phyloP scores from a whole-genome alignment of 2,329 filamentous ascomycete genomes.

The Drechslerella coelobrocha region DNA sequence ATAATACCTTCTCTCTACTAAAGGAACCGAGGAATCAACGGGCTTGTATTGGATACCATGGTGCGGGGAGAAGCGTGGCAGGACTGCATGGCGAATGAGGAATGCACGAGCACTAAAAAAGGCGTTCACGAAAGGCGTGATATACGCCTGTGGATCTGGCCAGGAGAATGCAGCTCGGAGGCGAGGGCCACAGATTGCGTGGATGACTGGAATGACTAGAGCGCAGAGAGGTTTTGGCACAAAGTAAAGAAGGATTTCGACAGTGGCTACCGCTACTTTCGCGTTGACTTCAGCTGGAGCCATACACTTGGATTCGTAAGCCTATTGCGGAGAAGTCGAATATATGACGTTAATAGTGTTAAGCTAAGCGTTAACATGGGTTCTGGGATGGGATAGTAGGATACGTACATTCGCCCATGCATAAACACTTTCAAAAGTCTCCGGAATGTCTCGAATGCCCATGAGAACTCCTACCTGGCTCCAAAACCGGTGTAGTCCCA shows the following conservation, averaged over 20 bases:
- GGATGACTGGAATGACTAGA: conserved; percentile 63
- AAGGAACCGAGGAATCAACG: conserved; percentile 62
- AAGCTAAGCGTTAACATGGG: conserved; percentile 61
- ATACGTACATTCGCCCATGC: conserved; percentile 62
- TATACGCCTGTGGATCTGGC: conserved; percentile 42
- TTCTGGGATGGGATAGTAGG: not conserved
- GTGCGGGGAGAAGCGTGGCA: conserved; percentile 65
- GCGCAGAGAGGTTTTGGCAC: conserved; percentile 62
- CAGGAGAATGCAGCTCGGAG: conserved; percentile 20
- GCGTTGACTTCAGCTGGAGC: conserved; percentile 63
- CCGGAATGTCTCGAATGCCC: conserved; percentile 65
- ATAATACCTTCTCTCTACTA: conserved; percentile 60
- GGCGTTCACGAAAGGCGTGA: conserved; percentile 60
- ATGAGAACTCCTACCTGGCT: conserved; percentile 74
- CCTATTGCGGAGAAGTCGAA: conserved; percentile 49
- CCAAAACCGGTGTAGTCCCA: conserved; percentile 73
- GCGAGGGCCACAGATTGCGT: conserved; percentile 65
- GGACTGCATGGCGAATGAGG: conserved; percentile 65
- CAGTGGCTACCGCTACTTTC: conserved; percentile 66
- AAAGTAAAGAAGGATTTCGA: conserved; percentile 66
- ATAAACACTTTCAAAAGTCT: conserved; percentile 62
- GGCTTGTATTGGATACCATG: conserved; percentile 60
- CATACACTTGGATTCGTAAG: conserved; percentile 69
- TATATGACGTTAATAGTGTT: conserved; percentile 55
- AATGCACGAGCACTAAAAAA: conserved; percentile 65